Evolutionary conservation across 129 eudicot genomes (phyloP), one percentile per base, ranked within the genome.

Genomic region (Flaveria brownii): DNA sequence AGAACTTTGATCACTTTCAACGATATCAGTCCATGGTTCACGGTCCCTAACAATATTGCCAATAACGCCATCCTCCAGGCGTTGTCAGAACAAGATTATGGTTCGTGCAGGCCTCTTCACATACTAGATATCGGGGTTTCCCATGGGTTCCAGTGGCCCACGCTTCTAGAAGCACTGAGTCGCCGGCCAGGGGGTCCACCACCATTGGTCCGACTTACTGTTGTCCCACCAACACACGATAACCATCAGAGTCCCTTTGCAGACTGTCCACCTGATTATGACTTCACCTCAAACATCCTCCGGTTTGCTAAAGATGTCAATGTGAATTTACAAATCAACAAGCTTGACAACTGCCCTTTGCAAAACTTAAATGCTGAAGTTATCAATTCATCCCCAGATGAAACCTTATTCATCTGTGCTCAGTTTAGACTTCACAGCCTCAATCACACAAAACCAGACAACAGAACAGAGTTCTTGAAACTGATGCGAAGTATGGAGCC

Each of bases 71-170:
- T 91, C 71, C 95, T 91, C 36, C 95, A 91, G 72, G 81, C 88
- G 18, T 88, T 91, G 46, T 77, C 80, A 2, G 88, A 88, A n/a
- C 92, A 88, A 62, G 70, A 71, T 18, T 67, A 49, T 1, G 33
- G 54, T 13, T 71, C 72, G 5, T 39, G 72, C 9, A 26, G 43
- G 25, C 76, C 82, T 49, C 90, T 91, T 64, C 97, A 91, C 82
- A 88, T 91, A 60, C 77, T 91, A 15, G 97, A 91, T 75, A 87
- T 91, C 10, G 97, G 97, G 42, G 90, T 91, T 65, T 88, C 95
- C 41, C 97, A 91, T 41, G 95, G 97, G 2, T 83, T 88, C 68
- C 97, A 91, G 46, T 91, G 97, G 95, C 97, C 97, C 23, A 83
- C 86, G 1, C 95, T 91, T 55, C 86, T 91, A 14, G 97, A 88